Percentiles rank a stretch among this genome's conserved stretches.
Conservation (phyloP, 202 grass and related monocot species). For the Eragrostis tef region DNA sequence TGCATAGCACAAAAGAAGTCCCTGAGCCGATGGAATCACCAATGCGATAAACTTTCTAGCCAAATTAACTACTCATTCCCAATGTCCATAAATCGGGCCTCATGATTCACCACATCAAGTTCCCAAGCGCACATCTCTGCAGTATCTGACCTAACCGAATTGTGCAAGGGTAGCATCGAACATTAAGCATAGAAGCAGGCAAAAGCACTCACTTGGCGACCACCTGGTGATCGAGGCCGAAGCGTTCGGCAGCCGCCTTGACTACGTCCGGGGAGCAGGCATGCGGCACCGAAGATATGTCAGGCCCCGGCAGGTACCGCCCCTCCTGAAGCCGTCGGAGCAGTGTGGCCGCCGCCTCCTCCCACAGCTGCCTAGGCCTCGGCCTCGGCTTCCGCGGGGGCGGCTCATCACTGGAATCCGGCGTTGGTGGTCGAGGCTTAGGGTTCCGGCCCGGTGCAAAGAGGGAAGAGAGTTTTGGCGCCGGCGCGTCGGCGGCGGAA, state of each 20-base stretch:
- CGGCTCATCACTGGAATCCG: not conserved
- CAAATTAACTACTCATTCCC: not conserved
- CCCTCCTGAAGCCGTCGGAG: constrained; percentile 52
- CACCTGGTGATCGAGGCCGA: constrained; percentile 50
- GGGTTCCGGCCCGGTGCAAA: constrained; percentile 5
- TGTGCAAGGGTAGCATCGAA: not conserved
- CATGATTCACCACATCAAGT: not conserved
- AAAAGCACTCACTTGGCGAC: constrained; percentile 55
- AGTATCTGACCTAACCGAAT: not conserved
- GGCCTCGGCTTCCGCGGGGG: not conserved
- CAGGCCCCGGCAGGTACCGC: constrained; percentile 37
- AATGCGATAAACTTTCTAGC: not conserved
- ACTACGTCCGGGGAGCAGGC: constrained; percentile 26
- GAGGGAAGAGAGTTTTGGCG: constrained; percentile 42
- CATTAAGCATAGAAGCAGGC: not conserved
- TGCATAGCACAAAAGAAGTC: not conserved
- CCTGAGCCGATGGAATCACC: not conserved
- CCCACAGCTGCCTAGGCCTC: constrained; percentile 39
- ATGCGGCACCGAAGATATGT: constrained; percentile 27
- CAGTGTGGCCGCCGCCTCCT: constrained; percentile 38
- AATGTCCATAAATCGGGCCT: not conserved
- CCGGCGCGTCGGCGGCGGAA: not conserved
- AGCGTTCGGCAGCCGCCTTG: constrained; percentile 59
- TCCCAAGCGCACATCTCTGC: not conserved
- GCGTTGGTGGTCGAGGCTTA: not conserved